These are phyloP conservation scores for Ziziphus jujuba DNA, from an alignment of 306 rosid genomes.

Conservation along the genomic window DNA sequence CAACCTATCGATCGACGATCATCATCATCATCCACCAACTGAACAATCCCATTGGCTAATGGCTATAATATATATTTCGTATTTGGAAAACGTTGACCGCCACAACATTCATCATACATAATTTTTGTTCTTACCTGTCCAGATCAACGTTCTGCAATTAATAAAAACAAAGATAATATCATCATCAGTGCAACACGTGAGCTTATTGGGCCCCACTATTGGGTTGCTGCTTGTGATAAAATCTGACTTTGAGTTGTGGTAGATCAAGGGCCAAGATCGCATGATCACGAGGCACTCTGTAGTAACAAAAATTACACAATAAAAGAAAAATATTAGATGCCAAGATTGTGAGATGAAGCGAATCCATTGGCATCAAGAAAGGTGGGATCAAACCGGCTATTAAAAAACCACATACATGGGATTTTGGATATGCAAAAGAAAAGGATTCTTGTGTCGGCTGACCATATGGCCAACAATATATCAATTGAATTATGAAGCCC, in stretches of 20 bases:
- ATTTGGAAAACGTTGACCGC: constrained; percentile 14
- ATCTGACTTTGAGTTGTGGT: too few species aligned
- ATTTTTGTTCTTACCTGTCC: neutral
- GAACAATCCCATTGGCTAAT: neutral
- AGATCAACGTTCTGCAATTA: neutral
- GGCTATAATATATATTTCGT: neutral
- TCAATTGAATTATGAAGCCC: constrained; percentile 31
- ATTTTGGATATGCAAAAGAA: constrained; percentile 34
- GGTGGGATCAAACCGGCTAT: constrained; percentile 39
- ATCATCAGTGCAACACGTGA: neutral
- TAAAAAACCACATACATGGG: constrained; percentile 21
- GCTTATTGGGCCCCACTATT: constrained; percentile 1
- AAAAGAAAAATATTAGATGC: too few species aligned
- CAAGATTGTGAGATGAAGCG: too few species aligned
- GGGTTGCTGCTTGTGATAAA: too few species aligned
- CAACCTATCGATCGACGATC: too few species aligned
- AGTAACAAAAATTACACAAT: too few species aligned
- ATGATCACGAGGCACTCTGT: too few species aligned
- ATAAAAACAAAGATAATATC: neutral
- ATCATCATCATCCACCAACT: neutral
- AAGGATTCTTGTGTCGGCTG: constrained; percentile 69
- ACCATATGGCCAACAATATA: neutral
- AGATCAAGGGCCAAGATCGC: neutral
- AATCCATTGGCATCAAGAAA: neutral
- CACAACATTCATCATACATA: too few species aligned